Conservation (phyloP, 78 protist genomes). For the Chrysochromulina tobinii region DNA sequence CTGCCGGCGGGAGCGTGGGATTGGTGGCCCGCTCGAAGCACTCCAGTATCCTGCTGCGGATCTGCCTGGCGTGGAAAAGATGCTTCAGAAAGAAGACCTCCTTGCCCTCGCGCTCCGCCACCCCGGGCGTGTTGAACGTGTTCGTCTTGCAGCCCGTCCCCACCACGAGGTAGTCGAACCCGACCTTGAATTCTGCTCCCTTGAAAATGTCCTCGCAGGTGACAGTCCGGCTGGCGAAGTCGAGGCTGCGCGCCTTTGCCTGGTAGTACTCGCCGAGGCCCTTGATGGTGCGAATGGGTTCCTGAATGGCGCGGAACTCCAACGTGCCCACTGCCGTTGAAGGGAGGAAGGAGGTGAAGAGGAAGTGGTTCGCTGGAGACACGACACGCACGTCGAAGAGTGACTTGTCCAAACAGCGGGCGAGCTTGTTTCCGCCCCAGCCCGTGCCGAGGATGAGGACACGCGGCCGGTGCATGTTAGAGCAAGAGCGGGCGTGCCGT, state of each 20-base stretch:
- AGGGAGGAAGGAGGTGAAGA: slow-evolving; percentile 35
- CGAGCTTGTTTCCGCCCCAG: slow-evolving; percentile 14
- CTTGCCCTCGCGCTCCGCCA: slow-evolving; percentile 30
- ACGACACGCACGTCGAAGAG: not conserved
- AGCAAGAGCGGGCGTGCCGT: no score
- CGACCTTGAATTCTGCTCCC: not conserved
- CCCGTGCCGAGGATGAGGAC: not conserved
- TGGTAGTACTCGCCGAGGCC: slow-evolving; percentile 18
- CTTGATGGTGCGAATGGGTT: slow-evolving; percentile 18
- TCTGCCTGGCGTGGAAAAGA: slow-evolving; percentile 21
- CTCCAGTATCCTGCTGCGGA: slow-evolving; percentile 10
- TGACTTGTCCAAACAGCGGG: not conserved
- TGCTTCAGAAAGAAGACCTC: slow-evolving; percentile 23
- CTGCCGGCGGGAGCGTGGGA: not conserved
- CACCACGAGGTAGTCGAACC: slow-evolving; percentile 10
- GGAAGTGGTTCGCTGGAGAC: slow-evolving; percentile 27
- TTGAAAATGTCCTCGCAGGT: not conserved
- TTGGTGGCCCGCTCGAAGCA: slow-evolving; percentile 16
- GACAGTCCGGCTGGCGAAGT: not conserved
- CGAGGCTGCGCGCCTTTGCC: slow-evolving; percentile 9
- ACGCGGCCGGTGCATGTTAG: not conserved
- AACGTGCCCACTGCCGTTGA: slow-evolving; percentile 33
- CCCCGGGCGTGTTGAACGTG: slow-evolving; percentile 43
- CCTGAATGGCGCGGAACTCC: slow-evolving; percentile 32
- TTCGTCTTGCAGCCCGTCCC: slow-evolving; percentile 27